phyloP scores from a whole-genome alignment of 2,329 filamentous ascomycete genomes.

The Trichoderma asperellum region DNA sequence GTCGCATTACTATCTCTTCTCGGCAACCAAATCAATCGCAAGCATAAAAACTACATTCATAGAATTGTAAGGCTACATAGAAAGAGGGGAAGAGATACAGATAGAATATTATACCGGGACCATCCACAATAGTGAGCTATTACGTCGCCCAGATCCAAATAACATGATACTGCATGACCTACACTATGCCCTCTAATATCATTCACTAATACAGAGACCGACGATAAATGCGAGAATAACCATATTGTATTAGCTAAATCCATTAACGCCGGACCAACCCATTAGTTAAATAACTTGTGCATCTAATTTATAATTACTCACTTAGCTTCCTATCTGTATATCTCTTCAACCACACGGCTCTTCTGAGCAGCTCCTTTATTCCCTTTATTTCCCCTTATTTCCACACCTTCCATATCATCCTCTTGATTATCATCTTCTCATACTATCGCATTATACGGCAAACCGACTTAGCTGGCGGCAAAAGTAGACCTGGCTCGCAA shows the following conservation, averaged over 20 bases:
- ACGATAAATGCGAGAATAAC: background rate
- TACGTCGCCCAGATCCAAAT: background rate
- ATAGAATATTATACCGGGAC: background rate
- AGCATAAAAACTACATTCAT: too few species aligned
- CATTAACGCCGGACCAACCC: background rate
- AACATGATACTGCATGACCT: background rate
- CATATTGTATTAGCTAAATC: background rate
- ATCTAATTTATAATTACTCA: background rate
- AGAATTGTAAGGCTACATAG: too few species aligned
- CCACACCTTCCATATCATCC: background rate
- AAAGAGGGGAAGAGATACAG: too few species aligned
- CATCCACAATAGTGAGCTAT: background rate
- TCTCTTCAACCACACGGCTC: background rate
- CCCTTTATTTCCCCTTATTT: background rate
- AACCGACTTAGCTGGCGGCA: background rate
- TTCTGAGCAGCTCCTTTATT: background rate
- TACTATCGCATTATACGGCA: background rate
- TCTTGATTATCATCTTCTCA: background rate
- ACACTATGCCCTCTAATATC: background rate
- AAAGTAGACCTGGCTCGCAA: constrained; percentile 20
- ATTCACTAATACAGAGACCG: background rate
- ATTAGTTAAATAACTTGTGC: background rate
- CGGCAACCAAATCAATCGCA: too few species aligned
- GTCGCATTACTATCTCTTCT: too few species aligned
- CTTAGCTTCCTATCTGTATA: background rate